A percentile compares a stretch with the other conserved stretches of the same genome.
Conservation (phyloP, 805 yeast genomes). For the Saccharomycopsis guyanensis region DNA sequence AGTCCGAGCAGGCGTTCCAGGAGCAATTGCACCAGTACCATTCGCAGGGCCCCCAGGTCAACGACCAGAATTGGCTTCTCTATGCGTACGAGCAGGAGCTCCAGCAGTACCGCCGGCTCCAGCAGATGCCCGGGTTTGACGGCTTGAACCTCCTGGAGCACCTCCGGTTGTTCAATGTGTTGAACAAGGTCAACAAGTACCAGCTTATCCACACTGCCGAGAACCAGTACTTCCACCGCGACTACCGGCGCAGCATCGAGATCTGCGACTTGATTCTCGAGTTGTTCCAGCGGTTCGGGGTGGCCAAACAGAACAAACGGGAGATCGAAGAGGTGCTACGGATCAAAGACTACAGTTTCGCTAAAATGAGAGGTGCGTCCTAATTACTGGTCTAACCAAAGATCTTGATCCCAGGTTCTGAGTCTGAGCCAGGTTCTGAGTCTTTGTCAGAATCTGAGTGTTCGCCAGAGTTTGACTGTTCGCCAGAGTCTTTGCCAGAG, state of each 20-base stretch:
- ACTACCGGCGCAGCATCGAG: constrained; percentile 11
- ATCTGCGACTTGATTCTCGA: constrained; percentile 13
- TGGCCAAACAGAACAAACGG: constrained; percentile 1
- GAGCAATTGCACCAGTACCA: constrained; percentile 11
- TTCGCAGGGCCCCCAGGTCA: constrained; percentile 11
- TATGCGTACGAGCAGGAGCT: constrained; percentile 7
- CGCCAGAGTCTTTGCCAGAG: too few species aligned
- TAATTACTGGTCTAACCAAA: background rate
- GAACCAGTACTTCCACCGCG: constrained; percentile 18
- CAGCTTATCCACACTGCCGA: constrained; percentile 20
- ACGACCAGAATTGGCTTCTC: constrained; percentile 12
- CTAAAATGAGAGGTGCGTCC: background rate
- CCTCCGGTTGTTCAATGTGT: constrained; percentile 9
- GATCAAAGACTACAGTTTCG: constrained; percentile 7
- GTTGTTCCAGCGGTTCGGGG: constrained; percentile 7
- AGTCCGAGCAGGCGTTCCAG: constrained; percentile 17
- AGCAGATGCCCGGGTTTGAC: background rate
- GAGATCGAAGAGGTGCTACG: constrained; percentile 9
- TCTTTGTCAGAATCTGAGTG: too few species aligned
- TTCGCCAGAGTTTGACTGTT: too few species aligned
- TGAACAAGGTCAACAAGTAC: constrained; percentile 8
- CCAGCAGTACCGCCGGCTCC: background rate
- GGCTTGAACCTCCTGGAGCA: background rate
- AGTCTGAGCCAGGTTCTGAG: background rate
- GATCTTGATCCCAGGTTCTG: background rate